Conservation (phyloP, 176 grass and related monocot genomes). For the Carex scoparia region DNA sequence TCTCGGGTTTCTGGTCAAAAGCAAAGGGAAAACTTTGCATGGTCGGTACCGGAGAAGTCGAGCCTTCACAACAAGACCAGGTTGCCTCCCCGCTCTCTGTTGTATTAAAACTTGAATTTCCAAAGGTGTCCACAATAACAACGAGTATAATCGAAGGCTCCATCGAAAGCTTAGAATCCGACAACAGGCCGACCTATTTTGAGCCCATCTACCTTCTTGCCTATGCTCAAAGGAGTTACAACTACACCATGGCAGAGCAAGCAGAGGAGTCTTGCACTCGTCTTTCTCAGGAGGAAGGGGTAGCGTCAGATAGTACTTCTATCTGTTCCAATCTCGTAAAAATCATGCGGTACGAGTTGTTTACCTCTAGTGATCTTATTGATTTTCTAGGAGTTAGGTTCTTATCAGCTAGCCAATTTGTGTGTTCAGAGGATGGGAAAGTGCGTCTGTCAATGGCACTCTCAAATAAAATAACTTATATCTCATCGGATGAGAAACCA, state of each 20-base stretch:
- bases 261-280: conserved; percentile 52
- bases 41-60: conserved; percentile 58
- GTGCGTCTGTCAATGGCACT: conserved; percentile 57
- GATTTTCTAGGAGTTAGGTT: conserved; percentile 31
- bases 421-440: conserved; percentile 35
- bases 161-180: conserved; percentile 35
- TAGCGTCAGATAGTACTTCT: conserved; percentile 4
- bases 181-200: background rate
- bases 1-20: conserved; percentile 64
- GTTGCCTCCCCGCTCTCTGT: conserved; percentile 30
- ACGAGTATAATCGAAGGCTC: conserved; percentile 46
- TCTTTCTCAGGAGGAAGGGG: background rate
- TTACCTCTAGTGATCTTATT: conserved; percentile 23
- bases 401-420: conserved; percentile 46
- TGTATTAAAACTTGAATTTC: conserved; percentile 51
- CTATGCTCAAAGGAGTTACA: conserved; percentile 47
- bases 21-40: conserved; percentile 58
- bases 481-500: conserved; percentile 17
- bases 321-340: conserved; percentile 35
- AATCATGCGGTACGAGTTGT: conserved; percentile 28
- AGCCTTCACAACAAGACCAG: conserved; percentile 21
- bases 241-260: conserved; percentile 34
- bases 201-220: conserved; percentile 51
- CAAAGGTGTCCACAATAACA: conserved; percentile 37
- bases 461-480: conserved; percentile 28